These are phyloP conservation scores for Blastocystis sp. DNA, from an alignment of 352 stramenopile genomes.

Conservation along the genomic window DNA sequence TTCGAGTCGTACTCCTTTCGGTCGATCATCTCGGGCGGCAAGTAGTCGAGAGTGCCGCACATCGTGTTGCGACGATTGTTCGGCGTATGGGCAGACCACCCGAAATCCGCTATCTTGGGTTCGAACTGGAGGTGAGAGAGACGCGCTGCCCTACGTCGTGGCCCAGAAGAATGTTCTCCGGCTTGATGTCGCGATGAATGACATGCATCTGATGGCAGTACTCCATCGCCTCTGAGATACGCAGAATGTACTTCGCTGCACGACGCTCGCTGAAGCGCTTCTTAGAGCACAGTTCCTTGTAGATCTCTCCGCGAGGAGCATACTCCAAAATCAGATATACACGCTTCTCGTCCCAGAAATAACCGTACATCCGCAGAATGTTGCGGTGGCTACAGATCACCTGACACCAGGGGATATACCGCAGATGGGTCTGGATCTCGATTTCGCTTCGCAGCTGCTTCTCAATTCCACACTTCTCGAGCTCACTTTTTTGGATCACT, in stretches of 20 bases:
- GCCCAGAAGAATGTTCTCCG: slow-evolving; percentile 93
- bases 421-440: slow-evolving; percentile 96
- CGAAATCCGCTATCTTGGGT: slow-evolving; percentile 99
- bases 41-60: slow-evolving; percentile 96
- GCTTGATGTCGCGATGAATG: slow-evolving; percentile 99
- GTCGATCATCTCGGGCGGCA: slow-evolving; percentile 98
- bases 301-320: slow-evolving; percentile 90
- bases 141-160: slow-evolving; percentile 67
- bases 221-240: slow-evolving; percentile 83
- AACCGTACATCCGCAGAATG: slow-evolving; percentile 92
- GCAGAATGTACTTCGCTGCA: slow-evolving; percentile 84
- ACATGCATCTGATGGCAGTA: slow-evolving; percentile 99
- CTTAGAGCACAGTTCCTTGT: slow-evolving; percentile 87
- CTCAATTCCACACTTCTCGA: slow-evolving; percentile 91
- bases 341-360: slow-evolving; percentile 94
- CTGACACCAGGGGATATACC: slow-evolving; percentile 63
- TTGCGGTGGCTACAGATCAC: slow-evolving; percentile 78
- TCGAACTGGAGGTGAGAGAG: slow-evolving; percentile 68
- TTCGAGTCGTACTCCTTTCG: slow-evolving; percentile 90
- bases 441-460: slow-evolving; percentile 97
- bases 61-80: slow-evolving; percentile 90
- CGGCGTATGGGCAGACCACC: slow-evolving; percentile 96
- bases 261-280: slow-evolving; percentile 84
- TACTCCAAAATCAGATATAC: slow-evolving; percentile 99
- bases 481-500: slow-evolving; percentile 91